Evolutionary conservation across 2,329 filamentous ascomycete species (phyloP), one percentile per base, ranked within the genome.

Genomic region (Lachnellula hyalina): DNA sequence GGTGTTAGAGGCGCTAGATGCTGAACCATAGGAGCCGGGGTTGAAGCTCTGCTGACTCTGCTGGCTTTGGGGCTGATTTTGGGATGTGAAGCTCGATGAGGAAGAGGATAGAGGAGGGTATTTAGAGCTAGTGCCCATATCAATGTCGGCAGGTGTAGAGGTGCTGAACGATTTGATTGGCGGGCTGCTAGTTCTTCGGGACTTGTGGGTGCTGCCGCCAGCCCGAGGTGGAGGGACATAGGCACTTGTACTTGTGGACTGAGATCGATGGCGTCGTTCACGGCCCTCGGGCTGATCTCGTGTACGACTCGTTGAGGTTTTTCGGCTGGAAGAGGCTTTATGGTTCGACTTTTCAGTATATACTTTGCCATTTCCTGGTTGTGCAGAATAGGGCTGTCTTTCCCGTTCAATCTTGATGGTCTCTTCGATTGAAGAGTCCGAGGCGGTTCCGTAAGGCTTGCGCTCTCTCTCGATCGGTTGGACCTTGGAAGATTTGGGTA

Each of bases 311-410:
- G 63, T 62, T 17, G 66, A 68, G 42, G 63, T 63, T 44, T 64
- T 57, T 21, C 67, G 61, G 14, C 51, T 54, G 3, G 51, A 51
- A 45, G 57, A 49, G 40, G 15, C 47, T 47, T 59, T 62, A 11
- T 51, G 41, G 41, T 60, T 65, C 19, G 49, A 41, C 40, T 63
- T 60, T 11, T 75, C 75, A 15, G 77, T 74, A 56, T 84, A 80
- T 3, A 74, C 67, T 66, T 84, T 86, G 7, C 83, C 84, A 25
- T 71, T 74, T 9, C 83, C 83, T 15, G 82, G 81, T 23, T 79
- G 77, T 1, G 78, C 79, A 25, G 71, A 73, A 63, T 87, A 88
- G 0, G 85, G 85, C 57, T 87, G 82, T 38, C 85, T 74, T 63
- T 87, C 81, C 5, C 85, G 79, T 64, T 88, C 85, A 47, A 87